These are phyloP conservation scores for Cinnamomum micranthum DNA, from an alignment of 164 flowering plant genomes.

Conservation along the genomic window DNA sequence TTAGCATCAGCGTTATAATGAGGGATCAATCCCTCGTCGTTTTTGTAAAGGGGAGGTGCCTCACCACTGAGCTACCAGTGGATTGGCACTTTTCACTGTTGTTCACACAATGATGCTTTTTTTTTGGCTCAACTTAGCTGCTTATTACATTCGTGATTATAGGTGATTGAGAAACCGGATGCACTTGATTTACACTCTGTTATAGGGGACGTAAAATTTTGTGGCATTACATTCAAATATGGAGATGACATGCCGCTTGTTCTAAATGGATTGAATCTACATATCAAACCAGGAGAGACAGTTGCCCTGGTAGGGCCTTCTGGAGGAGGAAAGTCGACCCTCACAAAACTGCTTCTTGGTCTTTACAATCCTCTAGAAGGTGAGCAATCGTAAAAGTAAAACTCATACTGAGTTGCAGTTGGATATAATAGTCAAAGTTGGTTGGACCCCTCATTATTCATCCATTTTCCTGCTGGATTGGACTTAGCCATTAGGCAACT, in stretches of 20 bases:
- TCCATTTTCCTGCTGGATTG: too few relatives aligned
- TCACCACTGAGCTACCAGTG: too few relatives aligned
- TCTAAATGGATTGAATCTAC: slow-evolving; percentile 66
- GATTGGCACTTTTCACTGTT: not conserved
- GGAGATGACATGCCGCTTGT: slow-evolving; percentile 58
- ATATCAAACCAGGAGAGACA: slow-evolving; percentile 85
- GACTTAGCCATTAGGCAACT: too few relatives aligned
- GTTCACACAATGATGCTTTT: not conserved
- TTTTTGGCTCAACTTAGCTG: slow-evolving; percentile 2
- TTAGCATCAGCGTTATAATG: too few relatives aligned
- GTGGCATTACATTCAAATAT: slow-evolving; percentile 63
- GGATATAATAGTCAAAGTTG: not conserved
- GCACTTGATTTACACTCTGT: slow-evolving; percentile 57
- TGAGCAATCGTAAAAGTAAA: slow-evolving; percentile 22
- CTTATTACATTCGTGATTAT: slow-evolving; percentile 13
- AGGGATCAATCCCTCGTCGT: too few relatives aligned
- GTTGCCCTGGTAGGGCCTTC: slow-evolving; percentile 94
- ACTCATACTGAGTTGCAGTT: not conserved
- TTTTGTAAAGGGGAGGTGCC: too few relatives aligned
- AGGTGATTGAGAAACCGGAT: slow-evolving; percentile 70
- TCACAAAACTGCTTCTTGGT: slow-evolving; percentile 84
- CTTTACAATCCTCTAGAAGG: slow-evolving; percentile 84
- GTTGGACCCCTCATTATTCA: too few relatives aligned
- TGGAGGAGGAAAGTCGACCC: slow-evolving; percentile 98
- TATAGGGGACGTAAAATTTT: slow-evolving; percentile 69